Base-by-base conservation (phyloP, 768 basidiomycete species). In the Flagelloscypha sp. region DNA sequence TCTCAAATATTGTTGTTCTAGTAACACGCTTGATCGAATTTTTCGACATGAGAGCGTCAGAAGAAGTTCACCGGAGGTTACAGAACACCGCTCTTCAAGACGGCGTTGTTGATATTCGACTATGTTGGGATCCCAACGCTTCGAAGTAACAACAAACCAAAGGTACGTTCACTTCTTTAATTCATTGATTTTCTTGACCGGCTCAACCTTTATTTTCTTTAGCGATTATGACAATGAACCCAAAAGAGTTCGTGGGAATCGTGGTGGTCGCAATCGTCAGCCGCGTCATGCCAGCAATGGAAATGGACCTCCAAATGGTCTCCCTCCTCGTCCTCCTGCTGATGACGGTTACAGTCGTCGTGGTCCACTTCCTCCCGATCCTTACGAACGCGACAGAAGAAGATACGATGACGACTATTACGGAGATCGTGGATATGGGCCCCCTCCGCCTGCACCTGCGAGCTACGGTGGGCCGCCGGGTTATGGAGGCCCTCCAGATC, bases 1-100 rank as follows among this genome's bases (percentile, higher is more conserved):
- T 24, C 13, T 38, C 24, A 35, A 36, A n/a, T 24, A 24, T 40
- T 6, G 32, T 42, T 30, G 37, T 23, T 20, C 16, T 25, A 27
- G 0, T 41, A 97, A 90, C 88, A 48, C 80, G 86, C 40, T 79
- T 86, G 44, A 84, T 98, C n/a, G 92, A 98, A 53, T 92, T 79
- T 52, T 99, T 81, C 52, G 95, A 99, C 52, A 86, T 74, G 16
- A 64, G 89, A 54, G n/a, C n/a, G n/a, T n/a, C n/a, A n/a, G n/a
- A n/a, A n/a, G n/a, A n/a, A n/a, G n/a, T n/a, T n/a, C n/a, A n/a
- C n/a, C n/a, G n/a, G n/a, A n/a, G n/a, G n/a, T n/a, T n/a, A n/a
- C n/a, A n/a, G n/a, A n/a, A n/a, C n/a, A n/a, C n/a, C n/a, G n/a
- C n/a, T 8, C 57, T 75, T 35, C 83, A 84, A 50, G 89, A 90